Evolutionary conservation across 1,284 basidiomycete genomes (phyloP).

Genomic region (Austropuccinia psidii): DNA sequence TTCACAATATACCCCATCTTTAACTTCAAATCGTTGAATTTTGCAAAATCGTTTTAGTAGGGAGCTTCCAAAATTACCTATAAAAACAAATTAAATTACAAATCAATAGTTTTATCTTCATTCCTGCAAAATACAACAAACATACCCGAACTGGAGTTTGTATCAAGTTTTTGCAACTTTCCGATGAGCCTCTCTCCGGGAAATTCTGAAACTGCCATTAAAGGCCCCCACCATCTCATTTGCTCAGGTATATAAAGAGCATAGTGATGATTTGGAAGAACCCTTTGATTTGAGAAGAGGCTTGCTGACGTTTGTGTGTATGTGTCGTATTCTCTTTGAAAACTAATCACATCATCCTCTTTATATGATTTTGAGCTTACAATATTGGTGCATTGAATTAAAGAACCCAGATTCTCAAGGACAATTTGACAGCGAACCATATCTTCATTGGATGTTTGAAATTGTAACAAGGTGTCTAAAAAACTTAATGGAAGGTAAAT

Average conservation of each 20-base stretch:
- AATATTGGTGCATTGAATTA: conserved; percentile 37
- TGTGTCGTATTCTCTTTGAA: neutral
- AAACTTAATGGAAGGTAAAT: too few species aligned
- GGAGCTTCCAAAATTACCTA: too few species aligned
- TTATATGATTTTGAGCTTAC: conserved; percentile 12
- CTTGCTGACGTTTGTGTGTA: conserved; percentile 13
- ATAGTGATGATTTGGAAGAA: conserved; percentile 38
- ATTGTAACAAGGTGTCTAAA: too few species aligned
- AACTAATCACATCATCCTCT: conserved; percentile 1
- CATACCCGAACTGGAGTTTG: too few species aligned
- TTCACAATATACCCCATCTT: too few species aligned
- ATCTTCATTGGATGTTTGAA: too few species aligned
- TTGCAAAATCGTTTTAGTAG: too few species aligned
- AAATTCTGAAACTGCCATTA: conserved; percentile 37
- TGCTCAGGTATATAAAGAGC: conserved; percentile 35
- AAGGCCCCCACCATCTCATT: conserved; percentile 37
- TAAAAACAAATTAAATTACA: too few species aligned
- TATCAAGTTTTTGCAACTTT: conserved; percentile 35
- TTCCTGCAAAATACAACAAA: neutral
- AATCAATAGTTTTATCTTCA: neutral
- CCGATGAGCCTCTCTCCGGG: conserved; percentile 35
- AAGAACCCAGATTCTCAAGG: conserved; percentile 34
- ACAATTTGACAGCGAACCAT: too few species aligned
- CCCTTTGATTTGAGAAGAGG: conserved; percentile 10
- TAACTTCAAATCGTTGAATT: too few species aligned